phyloP scores from a whole-genome alignment of 495 filamentous ascomycete species.

The Halenospora varia region DNA sequence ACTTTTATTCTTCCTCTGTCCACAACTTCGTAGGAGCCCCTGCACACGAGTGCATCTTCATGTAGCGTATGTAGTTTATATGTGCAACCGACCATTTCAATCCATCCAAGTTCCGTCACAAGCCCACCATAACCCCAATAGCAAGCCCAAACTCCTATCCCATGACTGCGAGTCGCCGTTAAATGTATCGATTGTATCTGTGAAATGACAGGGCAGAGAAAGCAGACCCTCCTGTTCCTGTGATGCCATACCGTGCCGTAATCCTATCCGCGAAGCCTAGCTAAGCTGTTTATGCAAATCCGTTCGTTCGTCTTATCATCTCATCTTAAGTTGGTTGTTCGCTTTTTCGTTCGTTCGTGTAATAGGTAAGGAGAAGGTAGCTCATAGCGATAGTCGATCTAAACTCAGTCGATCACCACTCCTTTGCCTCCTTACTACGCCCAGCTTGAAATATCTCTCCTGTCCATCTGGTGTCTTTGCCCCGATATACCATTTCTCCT shows the following conservation, averaged over 20 bases:
- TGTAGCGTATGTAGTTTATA: neutral
- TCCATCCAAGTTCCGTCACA: no score
- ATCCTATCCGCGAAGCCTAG: no score
- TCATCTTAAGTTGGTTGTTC: neutral
- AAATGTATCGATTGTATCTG: neutral
- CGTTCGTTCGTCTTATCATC: neutral
- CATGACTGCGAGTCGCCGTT: neutral
- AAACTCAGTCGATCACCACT: conserved; percentile 53
- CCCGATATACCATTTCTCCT: conserved; percentile 87
- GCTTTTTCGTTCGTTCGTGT: no score
- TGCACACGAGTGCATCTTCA: neutral
- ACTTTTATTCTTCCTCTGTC: neutral
- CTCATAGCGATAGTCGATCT: conserved; percentile 53
- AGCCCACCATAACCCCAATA: neutral
- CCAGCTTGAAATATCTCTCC: conserved; percentile 77
- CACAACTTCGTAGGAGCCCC: neutral
- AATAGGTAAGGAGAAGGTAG: no score
- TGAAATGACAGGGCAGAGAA: neutral
- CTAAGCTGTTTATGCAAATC: neutral
- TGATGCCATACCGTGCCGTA: neutral
- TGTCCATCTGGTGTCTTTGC: conserved; percentile 81
- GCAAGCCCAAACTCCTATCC: neutral
- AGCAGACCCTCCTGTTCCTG: neutral
- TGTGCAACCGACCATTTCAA: neutral
- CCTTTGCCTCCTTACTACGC: conserved; percentile 49